Conservation (phyloP, 495 filamentous ascomycete species). For the Geopyxis carbonaria region DNA sequence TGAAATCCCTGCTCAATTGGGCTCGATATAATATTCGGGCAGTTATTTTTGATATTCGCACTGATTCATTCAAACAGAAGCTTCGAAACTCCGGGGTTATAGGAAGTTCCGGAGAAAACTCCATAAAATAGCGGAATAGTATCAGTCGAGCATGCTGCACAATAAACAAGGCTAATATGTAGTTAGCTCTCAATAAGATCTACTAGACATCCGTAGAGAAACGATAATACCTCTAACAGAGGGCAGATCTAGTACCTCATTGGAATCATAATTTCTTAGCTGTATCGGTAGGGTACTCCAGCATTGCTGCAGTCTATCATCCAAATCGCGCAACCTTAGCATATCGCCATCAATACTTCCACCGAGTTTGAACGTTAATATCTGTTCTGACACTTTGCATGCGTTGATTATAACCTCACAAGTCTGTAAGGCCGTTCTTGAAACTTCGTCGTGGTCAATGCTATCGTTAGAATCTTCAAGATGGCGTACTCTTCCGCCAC, state of each 20-base stretch:
- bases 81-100: conserved; percentile 11
- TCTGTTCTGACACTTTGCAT: conserved; percentile 12
- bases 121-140: conserved; percentile 24
- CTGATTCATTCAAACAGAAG: conserved; percentile 21
- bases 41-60: conserved; percentile 21
- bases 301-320: conserved; percentile 15
- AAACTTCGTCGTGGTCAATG: background rate
- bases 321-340: conserved; percentile 14
- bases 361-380: conserved; percentile 15
- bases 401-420: conserved; percentile 19
- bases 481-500: too few relatives aligned
- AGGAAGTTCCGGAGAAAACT: background rate
- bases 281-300: conserved; percentile 21
- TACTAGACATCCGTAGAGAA: background rate
- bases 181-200: too few relatives aligned
- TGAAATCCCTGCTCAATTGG: conserved; percentile 13
- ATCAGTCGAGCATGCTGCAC: conserved; percentile 23
- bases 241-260: conserved; percentile 15
- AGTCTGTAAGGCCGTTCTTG: conserved; percentile 9
- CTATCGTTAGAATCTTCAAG: background rate
- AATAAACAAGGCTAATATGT: conserved; percentile 11
- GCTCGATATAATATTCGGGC: conserved; percentile 19
- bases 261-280: conserved; percentile 13
- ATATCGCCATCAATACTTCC: conserved; percentile 18
- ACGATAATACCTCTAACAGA: conserved; percentile 14